phyloP scores from a whole-genome alignment of 2,329 filamentous ascomycete genomes.

The Hypomyces rosellus region DNA sequence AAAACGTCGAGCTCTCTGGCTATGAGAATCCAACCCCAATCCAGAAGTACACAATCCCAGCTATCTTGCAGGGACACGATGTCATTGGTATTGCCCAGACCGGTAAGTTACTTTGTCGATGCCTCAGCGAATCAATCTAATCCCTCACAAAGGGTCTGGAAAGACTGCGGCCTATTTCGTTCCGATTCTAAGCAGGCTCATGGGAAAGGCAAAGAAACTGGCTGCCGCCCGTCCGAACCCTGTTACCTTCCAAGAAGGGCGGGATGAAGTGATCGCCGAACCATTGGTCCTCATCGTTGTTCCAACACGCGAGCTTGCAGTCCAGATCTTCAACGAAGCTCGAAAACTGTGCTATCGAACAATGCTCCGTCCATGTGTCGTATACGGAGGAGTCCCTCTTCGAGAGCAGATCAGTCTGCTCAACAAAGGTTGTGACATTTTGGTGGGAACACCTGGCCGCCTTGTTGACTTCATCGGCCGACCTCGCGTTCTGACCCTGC shows the following conservation, averaged over 20 bases:
- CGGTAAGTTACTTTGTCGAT: slow-evolving; percentile 44
- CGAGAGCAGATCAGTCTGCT: slow-evolving; percentile 66
- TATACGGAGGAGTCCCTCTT: slow-evolving; percentile 79
- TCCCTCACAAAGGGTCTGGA: slow-evolving; percentile 63
- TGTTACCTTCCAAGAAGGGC: slow-evolving; percentile 43
- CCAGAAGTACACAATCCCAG: slow-evolving; percentile 77
- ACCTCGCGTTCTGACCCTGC: slow-evolving; percentile 61
- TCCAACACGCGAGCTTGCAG: slow-evolving; percentile 83
- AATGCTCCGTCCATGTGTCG: slow-evolving; percentile 85
- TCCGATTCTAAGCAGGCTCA: slow-evolving; percentile 81
- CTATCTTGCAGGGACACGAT: slow-evolving; percentile 70
- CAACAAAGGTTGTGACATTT: slow-evolving; percentile 76
- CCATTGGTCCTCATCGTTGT: slow-evolving; percentile 80
- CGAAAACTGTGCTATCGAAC: slow-evolving; percentile 90
- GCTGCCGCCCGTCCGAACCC: slow-evolving; percentile 69
- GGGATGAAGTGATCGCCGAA: slow-evolving; percentile 61
- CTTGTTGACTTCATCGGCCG: slow-evolving; percentile 77
- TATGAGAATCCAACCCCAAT: slow-evolving; percentile 77
- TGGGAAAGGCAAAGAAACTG: slow-evolving; percentile 92
- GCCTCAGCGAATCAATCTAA: background rate
- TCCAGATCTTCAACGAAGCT: slow-evolving; percentile 92
- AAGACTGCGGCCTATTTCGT: slow-evolving; percentile 93
- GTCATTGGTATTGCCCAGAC: slow-evolving; percentile 89
- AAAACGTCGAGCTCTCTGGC: slow-evolving; percentile 67
- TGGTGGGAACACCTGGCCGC: slow-evolving; percentile 84